These are phyloP conservation scores for Pleurotus cornucopiae DNA, from an alignment of 768 basidiomycete genomes.

Conservation along the genomic window DNA sequence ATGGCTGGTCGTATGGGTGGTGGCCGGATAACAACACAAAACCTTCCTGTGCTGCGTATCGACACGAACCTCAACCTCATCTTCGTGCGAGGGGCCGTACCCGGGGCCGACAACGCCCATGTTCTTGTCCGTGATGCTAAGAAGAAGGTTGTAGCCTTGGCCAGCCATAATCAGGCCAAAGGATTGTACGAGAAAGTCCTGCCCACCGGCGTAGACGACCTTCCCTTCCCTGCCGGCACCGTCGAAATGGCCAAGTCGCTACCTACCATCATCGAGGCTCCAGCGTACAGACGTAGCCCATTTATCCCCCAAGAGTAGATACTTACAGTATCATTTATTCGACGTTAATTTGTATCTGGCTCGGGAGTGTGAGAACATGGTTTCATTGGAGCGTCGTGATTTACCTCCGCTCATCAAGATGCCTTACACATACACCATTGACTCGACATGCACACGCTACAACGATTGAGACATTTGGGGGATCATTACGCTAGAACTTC, in stretches of 20 bases:
- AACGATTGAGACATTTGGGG: too few relatives aligned
- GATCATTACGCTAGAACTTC: neutral
- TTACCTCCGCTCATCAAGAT: too few relatives aligned
- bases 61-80: conserved; percentile 85
- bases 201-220: conserved; percentile 74
- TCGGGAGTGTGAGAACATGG: neutral
- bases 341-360: neutral
- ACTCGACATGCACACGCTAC: neutral
- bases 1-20: conserved; percentile 96
- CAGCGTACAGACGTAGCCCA: conserved; percentile 71
- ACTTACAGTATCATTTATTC: conserved; percentile 11
- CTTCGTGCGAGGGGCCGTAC: conserved; percentile 88
- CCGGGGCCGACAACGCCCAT: conserved; percentile 85
- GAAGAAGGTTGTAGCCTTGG: conserved; percentile 69
- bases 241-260: conserved; percentile 64
- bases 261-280: conserved; percentile 65
- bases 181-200: conserved; percentile 74
- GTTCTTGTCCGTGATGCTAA: conserved; percentile 86
- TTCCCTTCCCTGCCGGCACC: conserved; percentile 94
- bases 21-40: conserved; percentile 77
- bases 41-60: conserved; percentile 83
- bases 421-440: neutral
- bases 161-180: conserved; percentile 62
- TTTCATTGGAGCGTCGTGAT: too few relatives aligned
- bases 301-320: conserved; percentile 67